Base-by-base conservation (phyloP, 2,329 filamentous ascomycete genomes). In the Rugonectria rugulosa region DNA sequence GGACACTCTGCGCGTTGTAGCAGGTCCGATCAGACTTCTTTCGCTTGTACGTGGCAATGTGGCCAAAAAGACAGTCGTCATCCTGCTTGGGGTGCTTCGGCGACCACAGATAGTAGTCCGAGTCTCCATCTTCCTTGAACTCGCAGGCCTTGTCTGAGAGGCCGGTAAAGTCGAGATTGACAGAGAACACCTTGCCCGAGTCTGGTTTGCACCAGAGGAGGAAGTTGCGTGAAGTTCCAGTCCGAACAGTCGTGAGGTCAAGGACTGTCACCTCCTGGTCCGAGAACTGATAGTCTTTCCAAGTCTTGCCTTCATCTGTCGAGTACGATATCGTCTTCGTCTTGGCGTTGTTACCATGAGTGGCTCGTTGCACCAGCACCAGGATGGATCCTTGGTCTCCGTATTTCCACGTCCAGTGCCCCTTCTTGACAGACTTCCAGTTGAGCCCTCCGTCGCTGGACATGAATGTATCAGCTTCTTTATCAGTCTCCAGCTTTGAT, bases 351-450 rank as follows among this genome's bases (percentile, higher is more conserved):
- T 89, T 88, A 5, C 89, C 92, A 46, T 85, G 80, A 47, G 82
- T 82, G 12, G 83, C 81, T 53, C 92, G 86, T 68, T 89, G 85
- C 19, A 94, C 92, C 43, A 99, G 88, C 36, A 96, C 91, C 59
- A 98, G 86, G 66, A 98, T 89, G 6, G 92, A 95, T 23, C 95
- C 95, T 72, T 97, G 92, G 67, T 99, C 96, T 55, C 95, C 96
- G 71, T 92, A 97, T 68, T 96, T 91, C 92, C 92, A 99, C 68
- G 90, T 89, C 80, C 92, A 97, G 29, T 83, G 84, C 6, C 95
- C 96, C 74, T 96, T 93, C 76, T 90, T 94, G 58, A 94, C 87
- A 55, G 88, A 85, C 61, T 82, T 87, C 95, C 95, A 99, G 32
- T 79, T 90, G 46, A 98, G 82, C 51, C 96, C 96, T n/a, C 89